A percentile compares a stretch with the other conserved stretches of the same genome.
Conservation (phyloP, 441 rosid genomes). For the Mallotus japonicus region DNA sequence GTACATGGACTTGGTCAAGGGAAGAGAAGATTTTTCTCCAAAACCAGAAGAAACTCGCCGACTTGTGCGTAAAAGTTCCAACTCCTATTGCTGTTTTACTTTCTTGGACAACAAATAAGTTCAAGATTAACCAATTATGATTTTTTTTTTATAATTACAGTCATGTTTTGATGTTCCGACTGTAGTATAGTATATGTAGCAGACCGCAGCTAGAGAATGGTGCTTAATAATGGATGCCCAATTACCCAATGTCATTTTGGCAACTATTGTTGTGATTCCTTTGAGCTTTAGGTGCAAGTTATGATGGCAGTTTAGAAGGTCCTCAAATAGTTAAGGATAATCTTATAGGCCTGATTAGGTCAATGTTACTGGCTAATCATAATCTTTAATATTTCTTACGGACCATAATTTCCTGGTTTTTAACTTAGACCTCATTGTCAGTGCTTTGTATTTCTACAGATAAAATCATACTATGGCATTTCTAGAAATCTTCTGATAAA, state of each 20-base stretch:
- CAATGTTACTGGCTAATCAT: background rate
- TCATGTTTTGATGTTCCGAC: background rate
- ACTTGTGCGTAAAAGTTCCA: constrained; percentile 58
- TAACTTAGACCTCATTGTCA: constrained; percentile 2
- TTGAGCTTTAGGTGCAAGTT: background rate
- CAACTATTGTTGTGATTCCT: background rate
- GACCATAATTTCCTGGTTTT: constrained; percentile 7
- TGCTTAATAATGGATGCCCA: background rate
- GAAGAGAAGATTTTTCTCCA: constrained; percentile 91
- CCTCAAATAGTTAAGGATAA: background rate
- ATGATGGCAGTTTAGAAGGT: constrained; percentile 1
- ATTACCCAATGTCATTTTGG: background rate
- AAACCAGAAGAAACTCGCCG: constrained; percentile 94
- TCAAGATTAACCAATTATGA: background rate
- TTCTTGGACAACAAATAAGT: background rate
- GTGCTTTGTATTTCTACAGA: constrained; percentile 43
- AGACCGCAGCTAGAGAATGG: background rate
- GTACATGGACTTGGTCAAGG: constrained; percentile 87
- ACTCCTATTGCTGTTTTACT: background rate
- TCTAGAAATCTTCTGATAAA: constrained; percentile 87
- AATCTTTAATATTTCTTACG: background rate
- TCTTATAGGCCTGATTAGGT: background rate
- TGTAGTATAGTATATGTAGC: background rate
- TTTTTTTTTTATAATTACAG: constrained; percentile 5
- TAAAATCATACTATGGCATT: constrained; percentile 85